Base-by-base conservation (phyloP, 108 stramenopile species). In the Conticribra weissflogii region DNA sequence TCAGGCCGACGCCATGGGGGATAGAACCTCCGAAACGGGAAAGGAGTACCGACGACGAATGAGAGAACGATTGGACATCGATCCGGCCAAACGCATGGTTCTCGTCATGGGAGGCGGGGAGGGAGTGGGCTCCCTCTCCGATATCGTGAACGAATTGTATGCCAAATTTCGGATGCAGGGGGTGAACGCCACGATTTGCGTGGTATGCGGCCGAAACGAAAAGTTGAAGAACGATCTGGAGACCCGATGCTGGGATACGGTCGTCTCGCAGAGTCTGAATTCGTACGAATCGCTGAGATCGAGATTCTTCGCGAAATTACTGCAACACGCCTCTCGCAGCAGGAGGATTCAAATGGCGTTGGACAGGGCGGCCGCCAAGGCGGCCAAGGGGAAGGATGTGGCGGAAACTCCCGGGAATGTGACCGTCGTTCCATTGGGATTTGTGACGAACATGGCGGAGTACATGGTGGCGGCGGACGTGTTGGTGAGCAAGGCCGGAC, bases 51-150 rank as follows among this genome's bases (percentile, higher is more conserved):
- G 86, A 53, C 25, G 22, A 22, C 52, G 53, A 7, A 75, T 83
- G 15, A 60, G 81, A 52, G 59, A 69, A 28, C 51, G 75, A 62
- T 83, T 97, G 14, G 85, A 85, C 5, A 68, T 97, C 24, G 76
- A 83, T 17, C 47, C 66, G 0, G 68, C 74, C 16, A 87, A 83
- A 41, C 85, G 85, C 62, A 78, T 93, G 81, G 83, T 96, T 16
- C 66, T 97, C 27, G 87, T 98, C 47, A 95, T 97, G 91, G 97
- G 98, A 9, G 98, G 98, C 8, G 98, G 97, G 23, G 98, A 97
- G 74, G 98, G 96, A 4, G 93, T 96, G 0, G 98, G 96, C 0
- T 81, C 83, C 0, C 73, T 97, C 36, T 76, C 79, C 1, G 78
- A 85, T 23, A 95, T 97, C 75, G 95, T 96, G 0, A 81, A 95